Evolutionary conservation across 331 rosid species (phyloP), one percentile per base, ranked within the genome.

Genomic region (Phaseolus coccineus): DNA sequence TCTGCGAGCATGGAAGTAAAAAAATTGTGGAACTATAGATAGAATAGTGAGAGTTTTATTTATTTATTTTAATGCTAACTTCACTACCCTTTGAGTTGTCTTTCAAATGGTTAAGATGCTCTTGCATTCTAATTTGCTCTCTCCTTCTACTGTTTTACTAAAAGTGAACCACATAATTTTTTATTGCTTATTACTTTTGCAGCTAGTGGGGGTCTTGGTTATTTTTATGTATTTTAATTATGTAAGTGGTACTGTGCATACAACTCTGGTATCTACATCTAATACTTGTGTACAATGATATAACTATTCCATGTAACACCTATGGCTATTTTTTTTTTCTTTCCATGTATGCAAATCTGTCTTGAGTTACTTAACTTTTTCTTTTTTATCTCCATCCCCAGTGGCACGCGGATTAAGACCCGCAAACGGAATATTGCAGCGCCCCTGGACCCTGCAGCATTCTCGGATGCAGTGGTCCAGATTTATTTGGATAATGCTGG

Each of bases 351-450:
- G 10, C 28, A 10, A 15, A 35, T 72, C 47, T 59, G 50, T 40
- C 15, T 16, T 47, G 35, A 37, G 25, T 40, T 61, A 46, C 6
- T 53, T 67, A 71, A 79, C 22, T 42, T 67, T 53, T 53, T 19
- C 3, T 56, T 65, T 44, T n/a, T 77, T 69, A 14, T 82, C 50
- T 30, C 6, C 55, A 68, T 59, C 39, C 73, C 28, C 83, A 96
- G 99, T 84, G 99, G 99, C 81, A 96, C 99, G 99, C 99, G 99
- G 99, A 96, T 96, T 96, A 96, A 96, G 98, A 96, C 99, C 99
- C 99, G 98, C 98, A 96, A 96, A 91, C 99, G 99, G 96, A 96
- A 96, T 85, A 96, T 96, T 79, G 94, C 98, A 27, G 98, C 92
- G 53, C 99, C 99, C 0, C 98, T 96, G 98, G 99, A 96, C 98